Percentiles rank a stretch among this genome's conserved stretches.
phyloP scores from a whole-genome alignment of 176 grass and related monocot species.

The Canna indica region DNA sequence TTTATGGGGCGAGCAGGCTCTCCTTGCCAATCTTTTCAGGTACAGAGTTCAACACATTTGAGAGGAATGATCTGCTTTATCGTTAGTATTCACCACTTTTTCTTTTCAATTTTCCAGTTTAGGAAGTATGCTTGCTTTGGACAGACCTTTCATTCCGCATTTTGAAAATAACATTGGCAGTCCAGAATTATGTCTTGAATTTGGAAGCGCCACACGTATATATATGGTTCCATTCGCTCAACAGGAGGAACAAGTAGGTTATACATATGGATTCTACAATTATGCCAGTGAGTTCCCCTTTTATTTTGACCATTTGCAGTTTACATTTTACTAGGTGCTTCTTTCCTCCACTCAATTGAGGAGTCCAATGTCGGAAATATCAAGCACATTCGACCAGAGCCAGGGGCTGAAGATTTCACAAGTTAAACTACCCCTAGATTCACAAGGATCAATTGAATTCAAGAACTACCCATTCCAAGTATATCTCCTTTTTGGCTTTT shows the following conservation, averaged over 20 bases:
- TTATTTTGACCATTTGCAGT: constrained; percentile 5
- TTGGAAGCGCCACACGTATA: constrained; percentile 79
- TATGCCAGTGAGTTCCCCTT: not conserved
- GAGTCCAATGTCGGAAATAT: constrained; percentile 47
- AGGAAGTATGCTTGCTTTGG: constrained; percentile 88
- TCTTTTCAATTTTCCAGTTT: constrained; percentile 50
- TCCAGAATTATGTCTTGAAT: constrained; percentile 84
- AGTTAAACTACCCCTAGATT: constrained; percentile 67
- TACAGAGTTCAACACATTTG: constrained; percentile 26
- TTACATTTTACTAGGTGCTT: constrained; percentile 45
- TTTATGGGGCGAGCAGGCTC: constrained; percentile 91
- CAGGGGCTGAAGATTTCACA: constrained; percentile 37
- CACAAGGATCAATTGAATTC: constrained; percentile 76
- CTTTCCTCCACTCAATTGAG: constrained; percentile 75
- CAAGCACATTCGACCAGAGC: constrained; percentile 25
- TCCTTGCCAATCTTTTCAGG: constrained; percentile 95
- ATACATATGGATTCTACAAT: constrained; percentile 1
- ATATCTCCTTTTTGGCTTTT: constrained; percentile 29
- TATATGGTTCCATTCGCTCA: constrained; percentile 75
- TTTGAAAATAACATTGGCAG: constrained; percentile 28
- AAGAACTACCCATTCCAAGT: constrained; percentile 91
- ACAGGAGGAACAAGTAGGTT: constrained; percentile 78
- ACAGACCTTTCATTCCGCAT: constrained; percentile 74
- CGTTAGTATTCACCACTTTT: not conserved
- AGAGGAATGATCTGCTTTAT: constrained; percentile 12